phyloP scores from a whole-genome alignment of 148 eudicot genomes.

The Arctostaphylos glauca region DNA sequence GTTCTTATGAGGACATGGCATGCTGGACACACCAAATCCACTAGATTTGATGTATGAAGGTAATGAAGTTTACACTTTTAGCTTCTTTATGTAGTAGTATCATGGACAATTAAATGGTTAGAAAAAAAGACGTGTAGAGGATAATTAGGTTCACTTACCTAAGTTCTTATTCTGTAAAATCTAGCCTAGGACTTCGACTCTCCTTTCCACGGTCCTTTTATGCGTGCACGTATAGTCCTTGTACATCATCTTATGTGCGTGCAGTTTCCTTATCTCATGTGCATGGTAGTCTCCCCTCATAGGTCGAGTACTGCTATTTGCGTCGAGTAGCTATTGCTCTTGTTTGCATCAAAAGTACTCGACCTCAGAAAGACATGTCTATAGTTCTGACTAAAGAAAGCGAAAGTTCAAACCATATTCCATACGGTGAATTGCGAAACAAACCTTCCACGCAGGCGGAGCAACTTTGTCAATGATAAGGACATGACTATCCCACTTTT shows the following conservation, averaged over 20 bases:
- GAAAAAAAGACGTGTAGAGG: background rate
- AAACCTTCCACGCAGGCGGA: slow-evolving; percentile 76
- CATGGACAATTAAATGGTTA: background rate
- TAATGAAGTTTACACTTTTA: background rate
- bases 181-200: no score
- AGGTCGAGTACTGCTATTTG: no score
- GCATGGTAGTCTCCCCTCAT: no score
- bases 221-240: no score
- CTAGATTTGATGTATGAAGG: background rate
- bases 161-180: background rate
- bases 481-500: slow-evolving; percentile 72
- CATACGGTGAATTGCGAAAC: background rate
- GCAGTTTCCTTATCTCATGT: no score
- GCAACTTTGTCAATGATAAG: slow-evolving; percentile 66
- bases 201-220: no score
- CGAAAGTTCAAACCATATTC: background rate
- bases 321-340: no score
- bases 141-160: background rate
- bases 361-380: background rate
- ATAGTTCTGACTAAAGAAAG: background rate
- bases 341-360: background rate
- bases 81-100: no score
- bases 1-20: slow-evolving; percentile 2
- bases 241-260: no score
- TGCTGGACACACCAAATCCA: background rate